Conservation (phyloP, 2,329 filamentous ascomycete species). For the Colletotrichum sp. region DNA sequence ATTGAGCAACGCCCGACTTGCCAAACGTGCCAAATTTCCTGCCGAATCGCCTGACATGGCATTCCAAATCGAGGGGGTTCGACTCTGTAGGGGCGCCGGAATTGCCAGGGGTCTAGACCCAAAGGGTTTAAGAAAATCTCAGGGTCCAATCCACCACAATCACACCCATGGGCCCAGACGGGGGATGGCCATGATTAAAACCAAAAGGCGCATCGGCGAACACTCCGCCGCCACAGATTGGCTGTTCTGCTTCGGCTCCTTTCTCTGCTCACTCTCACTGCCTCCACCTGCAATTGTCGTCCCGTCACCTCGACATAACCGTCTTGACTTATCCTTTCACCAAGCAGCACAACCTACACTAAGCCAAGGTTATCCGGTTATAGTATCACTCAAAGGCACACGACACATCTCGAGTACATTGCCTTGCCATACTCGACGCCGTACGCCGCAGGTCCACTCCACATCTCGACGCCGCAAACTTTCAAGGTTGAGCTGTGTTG, state of each 20-base stretch:
- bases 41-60: background rate
- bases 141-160: constrained; percentile 10
- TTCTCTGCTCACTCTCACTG: background rate
- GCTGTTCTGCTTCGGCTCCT: background rate
- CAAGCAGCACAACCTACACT: background rate
- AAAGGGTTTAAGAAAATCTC: background rate
- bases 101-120: background rate
- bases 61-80: background rate
- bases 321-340: background rate
- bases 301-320: background rate
- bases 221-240: background rate
- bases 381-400: background rate
- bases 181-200: background rate
- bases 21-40: background rate
- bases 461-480: background rate
- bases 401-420: background rate
- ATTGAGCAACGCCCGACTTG: background rate
- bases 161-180: background rate
- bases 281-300: background rate
- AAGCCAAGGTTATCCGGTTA: background rate
- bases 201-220: background rate
- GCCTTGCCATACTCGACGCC: background rate
- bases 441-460: background rate
- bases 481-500: constrained; percentile 5
- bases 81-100: background rate